Percentiles rank a stretch among this genome's conserved stretches.
phyloP scores from a whole-genome alignment of 176 grass and related monocot species.

The Aegilops sharonensis region DNA sequence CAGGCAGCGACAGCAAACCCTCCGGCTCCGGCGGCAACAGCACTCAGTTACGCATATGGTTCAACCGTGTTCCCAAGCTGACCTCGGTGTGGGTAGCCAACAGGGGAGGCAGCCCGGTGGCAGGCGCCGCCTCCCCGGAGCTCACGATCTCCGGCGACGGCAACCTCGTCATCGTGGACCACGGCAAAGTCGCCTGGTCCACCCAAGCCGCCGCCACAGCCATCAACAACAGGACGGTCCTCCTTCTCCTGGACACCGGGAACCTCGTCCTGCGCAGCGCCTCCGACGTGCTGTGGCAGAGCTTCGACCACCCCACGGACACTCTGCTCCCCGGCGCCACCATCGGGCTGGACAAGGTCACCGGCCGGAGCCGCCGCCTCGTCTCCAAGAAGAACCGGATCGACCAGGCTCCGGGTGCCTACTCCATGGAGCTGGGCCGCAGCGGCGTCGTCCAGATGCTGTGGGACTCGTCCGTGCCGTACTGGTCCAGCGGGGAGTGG shows the following conservation, averaged over 20 bases:
- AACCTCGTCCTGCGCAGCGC: background rate
- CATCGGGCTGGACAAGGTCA: slow-evolving; percentile 21
- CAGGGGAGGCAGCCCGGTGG: background rate
- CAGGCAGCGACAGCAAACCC: background rate
- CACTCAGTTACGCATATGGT: background rate
- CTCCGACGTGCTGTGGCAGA: slow-evolving; percentile 23
- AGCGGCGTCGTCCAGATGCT: background rate
- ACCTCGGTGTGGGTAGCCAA: background rate
- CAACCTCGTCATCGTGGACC: background rate
- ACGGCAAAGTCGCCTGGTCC: background rate
- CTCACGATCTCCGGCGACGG: background rate
- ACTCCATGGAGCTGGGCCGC: background rate
- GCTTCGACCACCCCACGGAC: slow-evolving; percentile 25
- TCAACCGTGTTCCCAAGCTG: background rate
- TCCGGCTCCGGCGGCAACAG: too few relatives aligned
- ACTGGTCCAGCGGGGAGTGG: slow-evolving; percentile 18
- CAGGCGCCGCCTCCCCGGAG: background rate
- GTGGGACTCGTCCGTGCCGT: background rate
- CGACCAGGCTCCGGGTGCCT: background rate
- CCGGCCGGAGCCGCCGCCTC: slow-evolving; percentile 8
- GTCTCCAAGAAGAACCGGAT: background rate
- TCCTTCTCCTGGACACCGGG: background rate
- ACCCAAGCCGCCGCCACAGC: background rate
- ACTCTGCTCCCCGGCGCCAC: slow-evolving; percentile 20
- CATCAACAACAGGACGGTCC: background rate